phyloP scores from a whole-genome alignment of 257 asterid species.

The Avicennia marina region DNA sequence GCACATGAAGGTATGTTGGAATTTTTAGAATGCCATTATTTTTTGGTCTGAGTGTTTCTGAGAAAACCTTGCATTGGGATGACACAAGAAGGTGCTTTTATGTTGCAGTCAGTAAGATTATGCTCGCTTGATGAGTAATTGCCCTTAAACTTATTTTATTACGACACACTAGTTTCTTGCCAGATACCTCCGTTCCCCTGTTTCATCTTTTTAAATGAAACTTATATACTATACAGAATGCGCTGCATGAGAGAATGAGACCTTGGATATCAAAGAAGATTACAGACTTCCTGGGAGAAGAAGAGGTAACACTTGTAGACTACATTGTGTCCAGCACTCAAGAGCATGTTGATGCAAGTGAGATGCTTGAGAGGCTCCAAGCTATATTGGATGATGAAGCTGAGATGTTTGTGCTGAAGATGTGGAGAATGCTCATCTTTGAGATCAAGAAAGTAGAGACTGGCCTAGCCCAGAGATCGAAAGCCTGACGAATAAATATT shows the following conservation, averaged over 20 bases:
- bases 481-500: slow-evolving; percentile 31
- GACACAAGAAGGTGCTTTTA: too few species aligned
- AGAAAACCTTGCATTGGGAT: too few species aligned
- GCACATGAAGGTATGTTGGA: too few species aligned
- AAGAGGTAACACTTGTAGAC: slow-evolving; percentile 86
- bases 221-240: slow-evolving; percentile 46
- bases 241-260: slow-evolving; percentile 74
- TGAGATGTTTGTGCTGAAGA: slow-evolving; percentile 97
- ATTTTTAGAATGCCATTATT: too few species aligned
- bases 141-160: not conserved
- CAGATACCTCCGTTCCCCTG: not conserved
- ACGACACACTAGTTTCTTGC: not conserved
- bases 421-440: slow-evolving; percentile 99
- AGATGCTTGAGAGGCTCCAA: slow-evolving; percentile 94
- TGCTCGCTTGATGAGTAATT: too few species aligned
- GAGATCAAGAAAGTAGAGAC: slow-evolving; percentile 95
- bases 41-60: too few species aligned
- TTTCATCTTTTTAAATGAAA: not conserved
- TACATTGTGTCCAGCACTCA: slow-evolving; percentile 84
- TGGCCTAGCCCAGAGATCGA: slow-evolving; percentile 56
- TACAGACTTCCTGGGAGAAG: slow-evolving; percentile 88
- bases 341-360: slow-evolving; percentile 83
- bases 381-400: slow-evolving; percentile 95
- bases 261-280: slow-evolving; percentile 98
- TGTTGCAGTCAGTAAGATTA: too few species aligned